phyloP scores from a whole-genome alignment of 495 filamentous ascomycete species.

The Hypoxylon subgilvum region DNA sequence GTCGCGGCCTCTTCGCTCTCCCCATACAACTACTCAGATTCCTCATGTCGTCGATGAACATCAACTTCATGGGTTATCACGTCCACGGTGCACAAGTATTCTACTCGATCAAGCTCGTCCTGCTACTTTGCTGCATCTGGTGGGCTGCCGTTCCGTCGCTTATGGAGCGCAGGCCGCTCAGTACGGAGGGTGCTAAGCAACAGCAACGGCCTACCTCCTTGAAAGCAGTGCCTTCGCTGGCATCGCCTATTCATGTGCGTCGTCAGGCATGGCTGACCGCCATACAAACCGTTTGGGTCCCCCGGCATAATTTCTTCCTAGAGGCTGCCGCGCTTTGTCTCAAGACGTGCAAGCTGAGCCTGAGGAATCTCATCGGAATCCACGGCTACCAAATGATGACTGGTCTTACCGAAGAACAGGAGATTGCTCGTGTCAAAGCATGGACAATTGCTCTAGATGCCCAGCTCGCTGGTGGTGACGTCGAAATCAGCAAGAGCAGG shows the following conservation, averaged over 20 bases:
- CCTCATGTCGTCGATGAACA: slow-evolving; percentile 46
- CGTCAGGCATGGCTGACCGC: slow-evolving; percentile 93
- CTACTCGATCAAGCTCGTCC: slow-evolving; percentile 61
- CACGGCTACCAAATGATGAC: slow-evolving; percentile 76
- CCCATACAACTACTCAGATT: slow-evolving; percentile 62
- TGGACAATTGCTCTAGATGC: slow-evolving; percentile 96
- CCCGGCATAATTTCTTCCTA: slow-evolving; percentile 80
- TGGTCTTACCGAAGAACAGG: slow-evolving; percentile 82
- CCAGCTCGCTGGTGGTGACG: slow-evolving; percentile 91
- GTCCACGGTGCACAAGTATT: slow-evolving; percentile 48
- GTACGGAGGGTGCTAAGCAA: slow-evolving; percentile 51
- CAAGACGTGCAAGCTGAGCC: slow-evolving; percentile 79
- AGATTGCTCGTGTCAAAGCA: slow-evolving; percentile 84
- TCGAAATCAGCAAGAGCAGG: slow-evolving; percentile 85
- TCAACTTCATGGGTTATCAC: slow-evolving; percentile 58
- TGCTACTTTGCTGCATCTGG: slow-evolving; percentile 70
- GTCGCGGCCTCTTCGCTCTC: slow-evolving; percentile 72
- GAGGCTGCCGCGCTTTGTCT: slow-evolving; percentile 80
- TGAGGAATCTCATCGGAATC: slow-evolving; percentile 79
- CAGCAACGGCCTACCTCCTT: slow-evolving; percentile 43
- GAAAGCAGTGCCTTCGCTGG: slow-evolving; percentile 68
- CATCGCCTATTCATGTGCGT: slow-evolving; percentile 83
- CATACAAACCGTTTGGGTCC: slow-evolving; percentile 93
- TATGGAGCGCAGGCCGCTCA: slow-evolving; percentile 56
- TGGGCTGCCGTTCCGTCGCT: slow-evolving; percentile 72